Conservation (phyloP, 208 protist species). For the Leptomonas seymouri region DNA sequence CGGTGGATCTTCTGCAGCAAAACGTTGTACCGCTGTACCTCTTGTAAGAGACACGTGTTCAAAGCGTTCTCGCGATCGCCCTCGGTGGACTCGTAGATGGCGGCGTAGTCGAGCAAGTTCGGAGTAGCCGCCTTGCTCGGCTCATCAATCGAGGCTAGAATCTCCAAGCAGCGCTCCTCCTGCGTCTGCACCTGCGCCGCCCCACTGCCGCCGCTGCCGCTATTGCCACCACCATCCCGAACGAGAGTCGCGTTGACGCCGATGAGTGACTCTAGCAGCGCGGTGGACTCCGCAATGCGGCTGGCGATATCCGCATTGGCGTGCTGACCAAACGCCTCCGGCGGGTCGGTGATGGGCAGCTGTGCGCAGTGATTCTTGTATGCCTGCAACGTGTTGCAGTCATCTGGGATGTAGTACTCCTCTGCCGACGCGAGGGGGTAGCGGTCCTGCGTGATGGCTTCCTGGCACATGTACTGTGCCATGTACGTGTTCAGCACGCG, state of each 20-base stretch:
- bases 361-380: slow-evolving; percentile 94
- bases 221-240: slow-evolving; percentile 54
- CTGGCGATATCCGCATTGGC: slow-evolving; percentile 98
- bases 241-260: slow-evolving; percentile 79
- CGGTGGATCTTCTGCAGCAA: slow-evolving; percentile 92
- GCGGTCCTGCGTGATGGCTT: slow-evolving; percentile 74
- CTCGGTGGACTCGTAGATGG: slow-evolving; percentile 90
- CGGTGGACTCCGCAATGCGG: slow-evolving; percentile 93
- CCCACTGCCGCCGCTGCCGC: slow-evolving; percentile 40
- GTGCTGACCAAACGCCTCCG: slow-evolving; percentile 99
- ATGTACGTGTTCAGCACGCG: slow-evolving; percentile 98
- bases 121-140: slow-evolving; percentile 84
- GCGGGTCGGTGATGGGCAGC: slow-evolving; percentile 94
- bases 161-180: slow-evolving; percentile 88
- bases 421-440: slow-evolving; percentile 86
- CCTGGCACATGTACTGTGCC: slow-evolving; percentile 93
- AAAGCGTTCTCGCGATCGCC: slow-evolving; percentile 92
- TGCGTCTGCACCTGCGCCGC: slow-evolving; percentile 50
- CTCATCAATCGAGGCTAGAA: slow-evolving; percentile 86
- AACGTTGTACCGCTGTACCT: slow-evolving; percentile 97
- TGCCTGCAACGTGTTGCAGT: slow-evolving; percentile 91
- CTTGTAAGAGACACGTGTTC: slow-evolving; percentile 97
- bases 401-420: slow-evolving; percentile 90
- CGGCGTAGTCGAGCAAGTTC: slow-evolving; percentile 89
- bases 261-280: slow-evolving; percentile 95